phyloP scores from a whole-genome alignment of 495 filamentous ascomycete species.

The Neurospora sp. region DNA sequence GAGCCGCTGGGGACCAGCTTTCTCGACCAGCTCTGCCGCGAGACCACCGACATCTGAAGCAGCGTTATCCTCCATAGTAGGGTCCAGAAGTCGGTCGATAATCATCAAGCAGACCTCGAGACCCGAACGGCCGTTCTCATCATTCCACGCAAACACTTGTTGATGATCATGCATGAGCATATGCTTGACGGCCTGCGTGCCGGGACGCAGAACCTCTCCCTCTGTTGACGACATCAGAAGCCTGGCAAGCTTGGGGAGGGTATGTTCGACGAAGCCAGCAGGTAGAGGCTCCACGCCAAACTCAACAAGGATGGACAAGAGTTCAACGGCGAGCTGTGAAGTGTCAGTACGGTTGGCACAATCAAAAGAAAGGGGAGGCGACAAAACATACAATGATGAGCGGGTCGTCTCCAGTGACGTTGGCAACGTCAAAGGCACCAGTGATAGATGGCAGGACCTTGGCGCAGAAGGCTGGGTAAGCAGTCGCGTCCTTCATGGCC shows the following conservation, averaged over 20 bases:
- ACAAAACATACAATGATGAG: constrained; percentile 52
- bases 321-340: constrained; percentile 63
- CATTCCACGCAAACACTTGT: constrained; percentile 75
- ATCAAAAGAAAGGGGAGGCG: neutral
- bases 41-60: constrained; percentile 94
- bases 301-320: constrained; percentile 70
- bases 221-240: constrained; percentile 72
- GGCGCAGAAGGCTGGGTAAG: constrained; percentile 70
- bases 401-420: constrained; percentile 70
- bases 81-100: constrained; percentile 83
- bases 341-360: constrained; percentile 6
- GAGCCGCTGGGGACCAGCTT: constrained; percentile 76
- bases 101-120: constrained; percentile 82
- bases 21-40: constrained; percentile 90
- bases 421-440: constrained; percentile 79
- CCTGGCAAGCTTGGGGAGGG: constrained; percentile 77
- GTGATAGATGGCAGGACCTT: constrained; percentile 82
- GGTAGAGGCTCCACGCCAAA: constrained; percentile 77
- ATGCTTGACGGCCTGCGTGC: constrained; percentile 75
- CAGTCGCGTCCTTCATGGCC: constrained; percentile 45
- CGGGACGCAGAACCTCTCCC: constrained; percentile 74
- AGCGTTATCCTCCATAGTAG: constrained; percentile 72
- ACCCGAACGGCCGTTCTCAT: constrained; percentile 66
- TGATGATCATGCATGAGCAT: constrained; percentile 79
- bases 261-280: constrained; percentile 69